Evolutionary conservation across 2,329 filamentous ascomycete species (phyloP).

Genomic region (Didymosphaeria variabile): DNA sequence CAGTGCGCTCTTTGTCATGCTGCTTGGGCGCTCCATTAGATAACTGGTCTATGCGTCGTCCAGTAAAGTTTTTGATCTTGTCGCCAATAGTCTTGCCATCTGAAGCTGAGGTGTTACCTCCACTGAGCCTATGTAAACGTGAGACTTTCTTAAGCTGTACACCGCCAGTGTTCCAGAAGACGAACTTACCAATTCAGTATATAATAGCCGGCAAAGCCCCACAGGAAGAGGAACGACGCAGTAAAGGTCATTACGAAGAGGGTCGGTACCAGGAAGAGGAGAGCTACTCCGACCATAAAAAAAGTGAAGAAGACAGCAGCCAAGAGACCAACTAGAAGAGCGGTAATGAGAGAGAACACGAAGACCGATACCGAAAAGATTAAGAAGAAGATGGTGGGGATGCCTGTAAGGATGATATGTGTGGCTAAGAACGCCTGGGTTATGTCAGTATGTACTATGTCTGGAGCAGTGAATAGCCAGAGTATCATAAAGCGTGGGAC

Average conservation of each 20-base stretch:
- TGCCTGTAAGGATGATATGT: slow-evolving; percentile 70
- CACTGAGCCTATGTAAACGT: slow-evolving; percentile 32
- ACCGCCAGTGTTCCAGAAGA: neutral
- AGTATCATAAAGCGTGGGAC: too few species aligned
- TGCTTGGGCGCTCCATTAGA: slow-evolving; percentile 34
- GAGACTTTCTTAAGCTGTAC: neutral
- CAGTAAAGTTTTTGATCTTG: slow-evolving; percentile 51
- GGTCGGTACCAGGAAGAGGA: slow-evolving; percentile 73
- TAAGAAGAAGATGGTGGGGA: slow-evolving; percentile 74
- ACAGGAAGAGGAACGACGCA: slow-evolving; percentile 69
- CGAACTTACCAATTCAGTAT: slow-evolving; percentile 51
- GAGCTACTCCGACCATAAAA: slow-evolving; percentile 72
- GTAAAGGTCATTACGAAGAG: slow-evolving; percentile 71
- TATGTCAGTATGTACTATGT: neutral
- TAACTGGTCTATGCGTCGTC: slow-evolving; percentile 48
- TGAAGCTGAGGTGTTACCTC: slow-evolving; percentile 34
- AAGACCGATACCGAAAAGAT: slow-evolving; percentile 71
- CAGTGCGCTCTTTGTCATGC: slow-evolving; percentile 12
- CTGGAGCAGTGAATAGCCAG: neutral
- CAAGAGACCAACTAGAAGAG: slow-evolving; percentile 62
- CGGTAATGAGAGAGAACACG: slow-evolving; percentile 68
- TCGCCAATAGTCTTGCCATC: slow-evolving; percentile 52
- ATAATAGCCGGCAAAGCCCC: slow-evolving; percentile 67
- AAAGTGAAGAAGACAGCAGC: slow-evolving; percentile 68
- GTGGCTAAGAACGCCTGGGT: slow-evolving; percentile 71